phyloP scores from a whole-genome alignment of 495 filamentous ascomycete genomes.

The Daldinia concentrica region DNA sequence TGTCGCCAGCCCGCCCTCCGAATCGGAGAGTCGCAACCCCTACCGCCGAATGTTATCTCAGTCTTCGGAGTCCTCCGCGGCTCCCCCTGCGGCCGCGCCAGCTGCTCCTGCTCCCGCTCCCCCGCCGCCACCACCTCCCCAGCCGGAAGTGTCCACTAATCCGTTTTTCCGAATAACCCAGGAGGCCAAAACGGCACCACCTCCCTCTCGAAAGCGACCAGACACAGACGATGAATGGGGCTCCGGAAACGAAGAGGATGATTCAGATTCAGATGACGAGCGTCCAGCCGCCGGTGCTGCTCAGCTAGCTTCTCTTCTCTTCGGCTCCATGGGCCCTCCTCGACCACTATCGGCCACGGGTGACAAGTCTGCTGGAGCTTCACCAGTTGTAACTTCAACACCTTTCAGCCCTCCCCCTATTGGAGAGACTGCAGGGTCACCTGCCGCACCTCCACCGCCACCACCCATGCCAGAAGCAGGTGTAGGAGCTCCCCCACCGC shows the following conservation, averaged over 20 bases:
- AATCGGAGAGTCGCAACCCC: slow-evolving; percentile 61
- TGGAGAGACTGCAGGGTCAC: slow-evolving; percentile 36
- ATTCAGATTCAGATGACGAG: slow-evolving; percentile 75
- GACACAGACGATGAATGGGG: slow-evolving; percentile 86
- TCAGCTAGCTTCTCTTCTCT: slow-evolving; percentile 90
- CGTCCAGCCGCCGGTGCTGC: slow-evolving; percentile 83
- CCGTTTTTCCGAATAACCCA: slow-evolving; percentile 92
- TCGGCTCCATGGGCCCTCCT: slow-evolving; percentile 96
- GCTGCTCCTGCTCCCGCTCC: slow-evolving; percentile 54
- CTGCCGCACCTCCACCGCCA: slow-evolving; percentile 50
- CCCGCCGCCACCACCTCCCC: slow-evolving; percentile 53
- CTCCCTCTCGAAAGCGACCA: slow-evolving; percentile 51
- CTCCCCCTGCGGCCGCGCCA: slow-evolving; percentile 55
- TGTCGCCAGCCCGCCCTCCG: slow-evolving; percentile 57
- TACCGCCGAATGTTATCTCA: slow-evolving; percentile 64
- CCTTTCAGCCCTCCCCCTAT: slow-evolving; percentile 47
- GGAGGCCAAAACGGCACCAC: slow-evolving; percentile 52
- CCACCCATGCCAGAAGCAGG: slow-evolving; percentile 53
- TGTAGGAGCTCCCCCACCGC: slow-evolving; percentile 44
- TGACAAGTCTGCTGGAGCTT: slow-evolving; percentile 65
- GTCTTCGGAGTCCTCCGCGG: slow-evolving; percentile 56
- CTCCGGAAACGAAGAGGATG: slow-evolving; percentile 77
- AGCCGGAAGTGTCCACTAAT: slow-evolving; percentile 76
- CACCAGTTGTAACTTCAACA: slow-evolving; percentile 52
- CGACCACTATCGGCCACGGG: slow-evolving; percentile 86